Percentiles rank a stretch among this genome's conserved stretches.
Evolutionary conservation across 2,329 filamentous ascomycete species (phyloP).

Genomic region (Diaporthe amygdali): DNA sequence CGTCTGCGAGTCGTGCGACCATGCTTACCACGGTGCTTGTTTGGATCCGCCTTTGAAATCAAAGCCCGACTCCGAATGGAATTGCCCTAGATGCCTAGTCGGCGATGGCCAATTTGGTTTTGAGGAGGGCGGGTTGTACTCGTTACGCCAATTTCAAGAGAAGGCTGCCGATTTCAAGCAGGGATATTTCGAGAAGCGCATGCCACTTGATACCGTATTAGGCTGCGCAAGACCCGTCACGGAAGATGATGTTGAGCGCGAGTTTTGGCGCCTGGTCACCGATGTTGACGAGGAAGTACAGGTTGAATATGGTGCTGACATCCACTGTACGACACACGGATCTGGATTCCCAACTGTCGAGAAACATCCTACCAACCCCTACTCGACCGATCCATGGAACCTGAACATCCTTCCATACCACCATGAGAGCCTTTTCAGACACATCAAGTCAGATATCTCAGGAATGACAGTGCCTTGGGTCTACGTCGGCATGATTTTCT

Average conservation of each 20-base stretch:
- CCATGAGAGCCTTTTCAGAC: slow-evolving; percentile 89
- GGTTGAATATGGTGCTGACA: slow-evolving; percentile 97
- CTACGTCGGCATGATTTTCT: slow-evolving; percentile 99
- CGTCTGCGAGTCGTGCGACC: slow-evolving; percentile 90
- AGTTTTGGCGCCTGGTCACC: slow-evolving; percentile 96
- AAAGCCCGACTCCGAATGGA: slow-evolving; percentile 88
- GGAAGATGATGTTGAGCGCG: slow-evolving; percentile 93
- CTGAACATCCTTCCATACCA: slow-evolving; percentile 91
- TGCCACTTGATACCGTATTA: slow-evolving; percentile 83
- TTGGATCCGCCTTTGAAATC: slow-evolving; percentile 83
- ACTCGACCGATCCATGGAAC: slow-evolving; percentile 94
- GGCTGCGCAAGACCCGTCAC: slow-evolving; percentile 83
- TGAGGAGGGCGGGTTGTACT: slow-evolving; percentile 95
- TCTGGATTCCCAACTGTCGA: slow-evolving; percentile 97
- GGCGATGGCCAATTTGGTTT: slow-evolving; percentile 97
- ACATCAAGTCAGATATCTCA: slow-evolving; percentile 98
- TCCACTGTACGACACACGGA: slow-evolving; percentile 96
- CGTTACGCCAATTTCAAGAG: slow-evolving; percentile 92
- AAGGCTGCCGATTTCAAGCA: slow-evolving; percentile 96
- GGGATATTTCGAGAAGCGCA: slow-evolving; percentile 88
- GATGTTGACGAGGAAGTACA: slow-evolving; percentile 95
- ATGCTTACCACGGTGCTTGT: slow-evolving; percentile 84
- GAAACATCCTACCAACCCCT: slow-evolving; percentile 83
- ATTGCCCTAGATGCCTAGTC: slow-evolving; percentile 92
- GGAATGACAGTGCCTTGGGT: slow-evolving; percentile 99